Evolutionary conservation across 2,329 filamentous ascomycete species (phyloP), one percentile per base, ranked within the genome.

Genomic region (Aureobasidium uvarum): DNA sequence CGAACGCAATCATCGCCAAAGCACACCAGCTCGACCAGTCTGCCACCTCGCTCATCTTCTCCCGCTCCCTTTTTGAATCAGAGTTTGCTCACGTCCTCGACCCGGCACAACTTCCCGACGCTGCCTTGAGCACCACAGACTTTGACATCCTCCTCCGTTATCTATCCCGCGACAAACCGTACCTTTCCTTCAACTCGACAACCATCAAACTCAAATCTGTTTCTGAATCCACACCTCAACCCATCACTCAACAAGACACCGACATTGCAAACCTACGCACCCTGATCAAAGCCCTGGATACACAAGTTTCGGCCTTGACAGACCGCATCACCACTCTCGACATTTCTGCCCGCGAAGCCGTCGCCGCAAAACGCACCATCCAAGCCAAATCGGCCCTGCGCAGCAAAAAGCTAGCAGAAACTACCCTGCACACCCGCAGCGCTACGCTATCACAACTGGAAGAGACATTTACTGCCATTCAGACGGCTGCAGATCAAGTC

Each of bases 401-500:
- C 60, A 90, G 87, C 5, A 96, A 92, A 80, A 97, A 95, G 76
- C 80, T 90, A 8, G 87, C 89, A 33, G 92, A 97, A 75, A 80
- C 84, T 2, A 89, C 87, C 13, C 82, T 98, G 0, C 80, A 85
- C 36, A 86, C 87, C 69, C 87, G 93, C 14, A 86, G 88, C 36
- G 86, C 87, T 10, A 90, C 90, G 0, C 83, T 96, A 2, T 80
- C 82, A 48, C 92, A 96, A 76, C 83, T 99, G 1, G 92, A 98
- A 77, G 87, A 91, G 68, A 88, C 96, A 0, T 90, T 92, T 63
- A 77, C 83, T n/a, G 90, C 89, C 73, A 90, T 99, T 62, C 89
- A 96, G 74, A 88, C 94, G 75, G 95, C 95, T 0, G 84, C 87
- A 0, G 90, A 93, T 76, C 91, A 97, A 68, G 86, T 96, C 10